phyloP scores from a whole-genome alignment of 2,329 filamentous ascomycete species.

The Calonectria pteridis region DNA sequence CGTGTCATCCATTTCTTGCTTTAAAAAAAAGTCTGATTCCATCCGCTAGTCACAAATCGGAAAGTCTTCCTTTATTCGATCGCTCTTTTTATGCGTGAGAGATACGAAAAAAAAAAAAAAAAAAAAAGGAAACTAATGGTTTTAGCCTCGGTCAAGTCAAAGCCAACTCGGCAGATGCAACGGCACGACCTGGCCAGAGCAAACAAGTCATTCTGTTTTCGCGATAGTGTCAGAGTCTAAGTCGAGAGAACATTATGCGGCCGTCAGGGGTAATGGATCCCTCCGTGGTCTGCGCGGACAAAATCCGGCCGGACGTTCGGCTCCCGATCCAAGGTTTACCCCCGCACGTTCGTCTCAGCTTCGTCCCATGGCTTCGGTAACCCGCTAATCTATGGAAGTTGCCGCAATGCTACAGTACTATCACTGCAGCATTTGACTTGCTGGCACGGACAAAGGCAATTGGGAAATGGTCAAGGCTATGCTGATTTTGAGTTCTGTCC shows the following conservation, averaged over 20 bases:
- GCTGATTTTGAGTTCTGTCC: neutral
- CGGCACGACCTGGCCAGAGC: neutral
- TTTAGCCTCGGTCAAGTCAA: neutral
- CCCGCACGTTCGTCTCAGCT: neutral
- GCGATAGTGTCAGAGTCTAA: neutral
- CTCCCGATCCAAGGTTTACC: neutral
- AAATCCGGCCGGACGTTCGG: neutral
- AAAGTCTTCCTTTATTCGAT: neutral
- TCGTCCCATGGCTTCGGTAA: neutral
- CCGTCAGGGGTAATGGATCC: neutral
- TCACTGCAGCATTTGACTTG: neutral
- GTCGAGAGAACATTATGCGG: neutral
- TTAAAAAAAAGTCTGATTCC: neutral
- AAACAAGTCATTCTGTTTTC: neutral
- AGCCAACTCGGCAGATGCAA: neutral
- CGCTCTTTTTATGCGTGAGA: neutral
- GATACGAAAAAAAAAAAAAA: neutral
- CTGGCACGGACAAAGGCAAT: neutral
- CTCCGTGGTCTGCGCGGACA: neutral
- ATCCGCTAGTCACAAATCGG: neutral
- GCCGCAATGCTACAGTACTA: neutral
- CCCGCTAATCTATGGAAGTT: neutral
- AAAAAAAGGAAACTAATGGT: too few species aligned
- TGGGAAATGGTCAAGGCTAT: neutral
- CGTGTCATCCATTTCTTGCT: neutral